A percentile compares a stretch with the other conserved stretches of the same genome.
phyloP scores from a whole-genome alignment of 2,329 filamentous ascomycete genomes.

The Elsinoe australis region DNA sequence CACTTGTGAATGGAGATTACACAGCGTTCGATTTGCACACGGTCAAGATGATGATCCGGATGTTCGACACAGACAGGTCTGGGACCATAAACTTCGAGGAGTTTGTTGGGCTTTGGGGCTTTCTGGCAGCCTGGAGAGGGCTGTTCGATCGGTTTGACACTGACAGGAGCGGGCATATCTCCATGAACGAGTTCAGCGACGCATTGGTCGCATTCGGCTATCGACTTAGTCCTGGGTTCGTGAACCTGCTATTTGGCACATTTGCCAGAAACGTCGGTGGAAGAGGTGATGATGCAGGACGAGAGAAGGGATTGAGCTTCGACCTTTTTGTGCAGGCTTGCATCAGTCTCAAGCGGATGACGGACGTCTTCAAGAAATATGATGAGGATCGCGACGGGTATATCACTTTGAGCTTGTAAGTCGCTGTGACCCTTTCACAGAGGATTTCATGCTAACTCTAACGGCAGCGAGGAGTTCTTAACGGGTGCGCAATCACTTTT shows the following conservation, averaged over 20 bases:
- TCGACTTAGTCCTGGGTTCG: conserved; percentile 73
- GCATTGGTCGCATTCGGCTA: conserved; percentile 90
- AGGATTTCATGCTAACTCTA: background rate
- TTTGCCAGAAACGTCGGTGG: conserved; percentile 55
- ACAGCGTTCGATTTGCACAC: conserved; percentile 88
- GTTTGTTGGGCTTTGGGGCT: conserved; percentile 94
- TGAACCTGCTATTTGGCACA: conserved; percentile 74
- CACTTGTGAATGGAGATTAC: conserved; percentile 94
- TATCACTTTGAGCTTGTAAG: conserved; percentile 50
- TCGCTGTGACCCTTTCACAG: conserved; percentile 19
- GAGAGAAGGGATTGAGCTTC: conserved; percentile 49
- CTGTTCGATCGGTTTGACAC: conserved; percentile 93
- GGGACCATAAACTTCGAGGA: conserved; percentile 91
- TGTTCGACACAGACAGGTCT: conserved; percentile 91
- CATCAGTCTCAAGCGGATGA: conserved; percentile 96
- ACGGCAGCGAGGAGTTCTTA: conserved; percentile 43
- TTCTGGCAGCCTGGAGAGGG: conserved; percentile 85
- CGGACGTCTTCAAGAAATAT: conserved; percentile 98
- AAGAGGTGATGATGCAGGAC: conserved; percentile 33
- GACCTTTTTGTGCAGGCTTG: conserved; percentile 97
- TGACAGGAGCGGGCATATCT: conserved; percentile 81
- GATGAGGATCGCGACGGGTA: conserved; percentile 95
- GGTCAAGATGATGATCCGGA: conserved; percentile 97
- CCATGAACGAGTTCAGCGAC: conserved; percentile 76
- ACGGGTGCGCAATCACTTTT: conserved; percentile 50